Percentiles rank a stretch among this genome's conserved stretches.
Conservation (phyloP, 495 filamentous ascomycete species). For the Bryoglossum gracile region DNA sequence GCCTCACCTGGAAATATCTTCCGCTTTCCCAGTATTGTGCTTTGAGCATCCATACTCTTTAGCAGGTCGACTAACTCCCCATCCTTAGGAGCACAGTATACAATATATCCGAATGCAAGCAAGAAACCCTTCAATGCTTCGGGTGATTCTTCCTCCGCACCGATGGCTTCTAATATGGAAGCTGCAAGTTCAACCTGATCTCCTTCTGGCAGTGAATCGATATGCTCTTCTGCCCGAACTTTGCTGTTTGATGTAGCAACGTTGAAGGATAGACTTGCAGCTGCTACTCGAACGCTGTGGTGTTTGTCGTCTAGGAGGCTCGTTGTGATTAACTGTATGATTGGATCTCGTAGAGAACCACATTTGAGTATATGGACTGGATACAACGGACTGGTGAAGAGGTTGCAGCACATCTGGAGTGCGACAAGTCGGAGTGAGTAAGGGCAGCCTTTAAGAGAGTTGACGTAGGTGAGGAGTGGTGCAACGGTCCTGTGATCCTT, state of each 20-base stretch:
- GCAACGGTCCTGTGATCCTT: slow-evolving; percentile 52
- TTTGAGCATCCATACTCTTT: slow-evolving; percentile 59
- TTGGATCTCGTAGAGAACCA: slow-evolving; percentile 29
- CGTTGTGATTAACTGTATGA: slow-evolving; percentile 42
- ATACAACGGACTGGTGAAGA: slow-evolving; percentile 57
- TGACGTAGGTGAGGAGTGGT: slow-evolving; percentile 54
- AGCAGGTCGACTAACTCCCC: slow-evolving; percentile 72
- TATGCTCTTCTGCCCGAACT: slow-evolving; percentile 46
- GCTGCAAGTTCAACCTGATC: slow-evolving; percentile 75
- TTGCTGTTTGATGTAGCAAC: slow-evolving; percentile 63
- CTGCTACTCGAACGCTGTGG: slow-evolving; percentile 58
- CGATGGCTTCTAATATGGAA: slow-evolving; percentile 67
- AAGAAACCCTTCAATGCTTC: slow-evolving; percentile 70
- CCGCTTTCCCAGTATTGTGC: slow-evolving; percentile 48
- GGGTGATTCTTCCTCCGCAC: slow-evolving; percentile 53
- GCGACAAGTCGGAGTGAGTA: slow-evolving; percentile 81
- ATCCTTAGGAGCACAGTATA: slow-evolving; percentile 59
- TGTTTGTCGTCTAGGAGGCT: slow-evolving; percentile 49
- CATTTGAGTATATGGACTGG: slow-evolving; percentile 34
- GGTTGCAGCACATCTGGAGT: slow-evolving; percentile 53
- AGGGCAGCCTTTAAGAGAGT: slow-evolving; percentile 44
- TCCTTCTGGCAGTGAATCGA: slow-evolving; percentile 55
- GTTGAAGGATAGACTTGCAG: slow-evolving; percentile 79
- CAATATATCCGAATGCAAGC: slow-evolving; percentile 62
- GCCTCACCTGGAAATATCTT: slow-evolving; percentile 45